These are phyloP conservation scores for Colletotrichum salicis DNA, from an alignment of 2,329 filamentous ascomycete species.

Conservation along the genomic window DNA sequence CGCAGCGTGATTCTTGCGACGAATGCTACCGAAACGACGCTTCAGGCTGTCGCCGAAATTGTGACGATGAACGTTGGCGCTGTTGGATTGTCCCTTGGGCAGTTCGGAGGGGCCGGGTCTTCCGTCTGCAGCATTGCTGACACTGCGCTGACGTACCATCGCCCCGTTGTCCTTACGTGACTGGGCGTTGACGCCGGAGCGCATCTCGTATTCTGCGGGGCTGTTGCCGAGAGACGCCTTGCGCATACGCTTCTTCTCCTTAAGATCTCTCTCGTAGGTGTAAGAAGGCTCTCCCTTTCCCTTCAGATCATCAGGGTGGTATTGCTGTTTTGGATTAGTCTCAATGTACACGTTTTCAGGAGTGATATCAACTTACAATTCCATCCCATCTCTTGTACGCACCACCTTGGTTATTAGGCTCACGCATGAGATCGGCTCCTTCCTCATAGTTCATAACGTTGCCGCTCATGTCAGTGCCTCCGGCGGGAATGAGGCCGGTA, in stretches of 20 bases:
- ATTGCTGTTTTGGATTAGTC: slow-evolving; percentile 58
- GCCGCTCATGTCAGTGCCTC: slow-evolving; percentile 74
- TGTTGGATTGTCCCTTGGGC: slow-evolving; percentile 38
- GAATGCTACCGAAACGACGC: slow-evolving; percentile 63
- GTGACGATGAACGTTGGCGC: slow-evolving; percentile 47
- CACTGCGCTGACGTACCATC: slow-evolving; percentile 55
- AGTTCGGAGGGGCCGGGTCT: slow-evolving; percentile 37
- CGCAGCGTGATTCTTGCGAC: slow-evolving; percentile 51
- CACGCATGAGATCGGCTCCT: slow-evolving; percentile 86
- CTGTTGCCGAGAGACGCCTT: slow-evolving; percentile 41
- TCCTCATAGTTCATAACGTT: slow-evolving; percentile 82
- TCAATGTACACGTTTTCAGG: neutral
- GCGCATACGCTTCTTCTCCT: slow-evolving; percentile 62
- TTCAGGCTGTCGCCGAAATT: slow-evolving; percentile 62
- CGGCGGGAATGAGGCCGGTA: slow-evolving; percentile 79
- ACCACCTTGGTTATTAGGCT: slow-evolving; percentile 73
- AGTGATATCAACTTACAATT: slow-evolving; percentile 66
- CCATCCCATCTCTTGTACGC: slow-evolving; percentile 81
- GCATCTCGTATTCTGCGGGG: slow-evolving; percentile 61
- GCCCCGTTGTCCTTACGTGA: slow-evolving; percentile 39
- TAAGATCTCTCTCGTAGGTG: slow-evolving; percentile 74
- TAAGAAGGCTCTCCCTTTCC: slow-evolving; percentile 84
- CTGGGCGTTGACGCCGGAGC: slow-evolving; percentile 44
- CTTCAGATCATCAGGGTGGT: slow-evolving; percentile 81
- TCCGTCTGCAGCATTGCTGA: slow-evolving; percentile 50